Evolutionary conservation across 2,329 filamentous ascomycete species (phyloP).

Genomic region (Fusarium tjaetaba): DNA sequence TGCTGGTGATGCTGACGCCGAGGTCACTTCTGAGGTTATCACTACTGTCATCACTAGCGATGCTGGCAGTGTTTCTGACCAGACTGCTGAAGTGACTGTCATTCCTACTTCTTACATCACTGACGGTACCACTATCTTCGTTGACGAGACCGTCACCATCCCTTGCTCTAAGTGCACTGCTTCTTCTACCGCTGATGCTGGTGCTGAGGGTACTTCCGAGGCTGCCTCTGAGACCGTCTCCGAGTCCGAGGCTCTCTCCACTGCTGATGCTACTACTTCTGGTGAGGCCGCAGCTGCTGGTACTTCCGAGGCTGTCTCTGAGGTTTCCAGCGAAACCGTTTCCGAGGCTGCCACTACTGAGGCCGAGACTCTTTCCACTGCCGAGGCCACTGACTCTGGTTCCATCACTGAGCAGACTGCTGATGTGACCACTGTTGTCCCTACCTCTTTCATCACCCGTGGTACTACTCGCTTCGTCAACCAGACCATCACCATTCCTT

Average conservation of each 20-base stretch:
- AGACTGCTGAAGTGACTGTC: conserved; percentile 27
- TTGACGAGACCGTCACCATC: conserved; percentile 33
- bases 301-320: conserved; percentile 5
- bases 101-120: conserved; percentile 31
- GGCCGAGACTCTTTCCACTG: conserved; percentile 9
- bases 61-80: conserved; percentile 9
- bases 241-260: conserved; percentile 4
- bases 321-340: neutral
- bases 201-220: conserved; percentile 14
- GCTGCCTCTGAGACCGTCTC: neutral
- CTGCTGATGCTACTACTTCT: conserved; percentile 15
- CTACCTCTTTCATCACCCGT: conserved; percentile 32
- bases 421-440: conserved; percentile 31
- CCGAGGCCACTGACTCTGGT: conserved; percentile 7
- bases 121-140: conserved; percentile 34
- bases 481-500: conserved; percentile 34
- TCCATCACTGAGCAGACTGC: conserved; percentile 23
- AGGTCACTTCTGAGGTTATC: neutral
- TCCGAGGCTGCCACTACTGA: neutral
- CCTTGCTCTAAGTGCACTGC: conserved; percentile 34
- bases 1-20: conserved; percentile 10
- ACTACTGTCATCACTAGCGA: conserved; percentile 20
- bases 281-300: conserved; percentile 16
- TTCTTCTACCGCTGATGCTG: conserved; percentile 10
- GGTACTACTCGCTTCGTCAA: conserved; percentile 34